Conservation (phyloP, 2,329 filamentous ascomycete species). For the Elsinoe australis region DNA sequence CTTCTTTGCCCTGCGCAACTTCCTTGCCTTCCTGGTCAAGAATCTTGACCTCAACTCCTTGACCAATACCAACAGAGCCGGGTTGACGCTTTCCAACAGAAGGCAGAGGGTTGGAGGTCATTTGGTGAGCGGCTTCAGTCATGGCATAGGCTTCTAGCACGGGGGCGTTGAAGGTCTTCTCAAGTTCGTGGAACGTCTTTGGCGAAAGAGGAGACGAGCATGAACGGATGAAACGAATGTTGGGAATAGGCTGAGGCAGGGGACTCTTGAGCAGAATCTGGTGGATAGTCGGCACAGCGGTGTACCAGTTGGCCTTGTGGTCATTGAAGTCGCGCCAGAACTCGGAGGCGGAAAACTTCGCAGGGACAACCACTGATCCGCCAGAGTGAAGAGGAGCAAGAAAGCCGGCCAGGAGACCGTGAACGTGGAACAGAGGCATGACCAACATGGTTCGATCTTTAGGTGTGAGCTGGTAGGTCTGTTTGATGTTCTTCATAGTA, state of each 20-base stretch:
- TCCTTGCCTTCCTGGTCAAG: conserved; percentile 62
- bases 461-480: conserved; percentile 64
- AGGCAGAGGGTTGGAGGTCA: conserved; percentile 59
- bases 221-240: conserved; percentile 79
- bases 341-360: conserved; percentile 70
- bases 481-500: conserved; percentile 64
- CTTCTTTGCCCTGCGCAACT: conserved; percentile 61
- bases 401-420: conserved; percentile 77
- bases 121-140: conserved; percentile 82
- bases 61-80: conserved; percentile 72
- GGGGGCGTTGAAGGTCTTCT: conserved; percentile 66
- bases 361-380: conserved; percentile 70
- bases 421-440: conserved; percentile 87
- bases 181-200: conserved; percentile 71
- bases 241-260: conserved; percentile 57
- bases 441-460: conserved; percentile 75
- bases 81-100: conserved; percentile 67
- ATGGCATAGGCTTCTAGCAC: conserved; percentile 88
- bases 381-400: conserved; percentile 68
- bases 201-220: conserved; percentile 79
- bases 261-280: conserved; percentile 75
- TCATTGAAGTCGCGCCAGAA: conserved; percentile 74
- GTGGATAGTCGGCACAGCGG: conserved; percentile 86
- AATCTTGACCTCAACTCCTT: conserved; percentile 75
- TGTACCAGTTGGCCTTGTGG: conserved; percentile 82